These are phyloP conservation scores for Phaeotremella fagi DNA, from an alignment of 768 basidiomycete species.

Conservation along the genomic window DNA sequence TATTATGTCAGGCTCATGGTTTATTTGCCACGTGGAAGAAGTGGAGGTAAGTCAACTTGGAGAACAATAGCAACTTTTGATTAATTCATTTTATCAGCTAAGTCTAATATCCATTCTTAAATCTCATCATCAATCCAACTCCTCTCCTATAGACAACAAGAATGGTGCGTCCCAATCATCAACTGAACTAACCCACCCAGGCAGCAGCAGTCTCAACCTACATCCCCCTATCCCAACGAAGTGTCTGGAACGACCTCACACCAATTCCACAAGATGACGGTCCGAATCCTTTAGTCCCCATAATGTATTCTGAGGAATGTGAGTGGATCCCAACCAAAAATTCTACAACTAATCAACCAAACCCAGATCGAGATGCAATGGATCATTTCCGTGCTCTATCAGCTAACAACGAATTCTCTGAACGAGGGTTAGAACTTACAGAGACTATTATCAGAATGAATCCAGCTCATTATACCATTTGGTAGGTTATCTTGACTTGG, in stretches of 20 bases:
- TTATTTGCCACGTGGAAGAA: too few relatives aligned
- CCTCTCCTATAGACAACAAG: too few relatives aligned
- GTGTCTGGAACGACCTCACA: conserved; percentile 73
- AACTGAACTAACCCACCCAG: too few relatives aligned
- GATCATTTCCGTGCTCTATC: conserved; percentile 85
- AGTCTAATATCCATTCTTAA: too few relatives aligned
- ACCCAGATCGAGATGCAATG: conserved; percentile 82
- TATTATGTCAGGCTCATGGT: too few relatives aligned
- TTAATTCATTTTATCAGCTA: too few relatives aligned
- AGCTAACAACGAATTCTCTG: conserved; percentile 69
- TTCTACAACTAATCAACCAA: not conserved
- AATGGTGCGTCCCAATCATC: too few relatives aligned
- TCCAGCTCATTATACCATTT: conserved; percentile 94
- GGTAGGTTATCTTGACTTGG: conserved; percentile 55
- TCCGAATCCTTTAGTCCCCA: conserved; percentile 76
- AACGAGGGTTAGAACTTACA: conserved; percentile 77
- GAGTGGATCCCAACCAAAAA: too few relatives aligned
- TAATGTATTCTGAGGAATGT: conserved; percentile 88
- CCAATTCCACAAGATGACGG: conserved; percentile 77
- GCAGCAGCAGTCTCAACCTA: conserved; percentile 22
- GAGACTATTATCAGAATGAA: conserved; percentile 84
- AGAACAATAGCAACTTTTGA: too few relatives aligned
- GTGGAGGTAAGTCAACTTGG: too few relatives aligned
- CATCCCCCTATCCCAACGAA: conserved; percentile 57
- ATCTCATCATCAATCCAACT: too few relatives aligned